phyloP scores from a whole-genome alignment of 306 rosid species.

The Mucuna pruriens region DNA sequence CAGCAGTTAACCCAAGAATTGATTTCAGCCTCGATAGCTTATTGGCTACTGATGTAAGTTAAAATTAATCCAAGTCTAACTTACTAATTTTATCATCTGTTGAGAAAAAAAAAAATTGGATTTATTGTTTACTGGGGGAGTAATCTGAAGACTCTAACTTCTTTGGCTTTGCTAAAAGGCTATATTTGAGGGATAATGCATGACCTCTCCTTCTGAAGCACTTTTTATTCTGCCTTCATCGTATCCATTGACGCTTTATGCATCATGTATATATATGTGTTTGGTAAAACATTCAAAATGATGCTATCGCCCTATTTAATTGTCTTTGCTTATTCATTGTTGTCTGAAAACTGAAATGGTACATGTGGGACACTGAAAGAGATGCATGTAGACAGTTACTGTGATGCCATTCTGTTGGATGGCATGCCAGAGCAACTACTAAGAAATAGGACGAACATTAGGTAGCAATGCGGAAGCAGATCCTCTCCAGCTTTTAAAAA shows the following conservation, averaged over 20 bases:
- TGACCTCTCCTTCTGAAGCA: conserved; percentile 12
- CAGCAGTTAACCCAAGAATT: conserved; percentile 84
- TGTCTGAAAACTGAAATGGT: conserved; percentile 24
- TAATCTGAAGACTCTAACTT: conserved; percentile 12
- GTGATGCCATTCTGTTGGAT: conserved; percentile 27
- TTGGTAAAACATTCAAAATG: conserved; percentile 12
- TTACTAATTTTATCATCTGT: neutral
- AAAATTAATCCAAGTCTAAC: neutral
- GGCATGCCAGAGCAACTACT: conserved; percentile 22
- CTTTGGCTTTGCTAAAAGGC: neutral
- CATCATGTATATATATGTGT: neutral
- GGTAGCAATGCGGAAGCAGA: too few species aligned
- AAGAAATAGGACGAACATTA: conserved; percentile 15
- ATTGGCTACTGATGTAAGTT: conserved; percentile 77
- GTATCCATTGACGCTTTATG: neutral
- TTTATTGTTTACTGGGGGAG: conserved; percentile 7
- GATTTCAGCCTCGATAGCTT: conserved; percentile 81
- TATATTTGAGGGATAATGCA: neutral
- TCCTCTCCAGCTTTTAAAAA: too few species aligned
- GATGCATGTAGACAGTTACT: conserved; percentile 14
- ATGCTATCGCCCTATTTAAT: neutral
- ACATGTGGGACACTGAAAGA: conserved; percentile 22
- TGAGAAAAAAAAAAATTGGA: too few species aligned
- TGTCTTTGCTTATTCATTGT: conserved; percentile 29
- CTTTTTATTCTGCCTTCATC: conserved; percentile 13